These are phyloP conservation scores for Sphaceloma murrayae DNA, from an alignment of 2,329 filamentous ascomycete species.

Conservation along the genomic window DNA sequence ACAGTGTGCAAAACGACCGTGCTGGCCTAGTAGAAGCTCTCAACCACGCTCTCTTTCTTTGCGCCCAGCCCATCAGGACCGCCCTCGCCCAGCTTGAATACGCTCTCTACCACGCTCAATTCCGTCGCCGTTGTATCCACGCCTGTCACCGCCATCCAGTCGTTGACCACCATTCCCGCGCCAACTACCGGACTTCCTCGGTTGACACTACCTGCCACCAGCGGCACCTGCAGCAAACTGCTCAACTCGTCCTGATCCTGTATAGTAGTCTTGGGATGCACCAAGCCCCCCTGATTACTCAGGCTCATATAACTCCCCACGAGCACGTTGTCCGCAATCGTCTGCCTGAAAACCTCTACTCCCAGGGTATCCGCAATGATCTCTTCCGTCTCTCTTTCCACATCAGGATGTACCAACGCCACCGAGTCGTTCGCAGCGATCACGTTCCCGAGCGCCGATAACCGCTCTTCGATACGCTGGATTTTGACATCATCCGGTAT, in stretches of 20 bases:
- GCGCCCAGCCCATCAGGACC: slow-evolving; percentile 45
- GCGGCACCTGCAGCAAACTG: slow-evolving; percentile 83
- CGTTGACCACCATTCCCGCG: slow-evolving; percentile 92
- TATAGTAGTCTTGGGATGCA: slow-evolving; percentile 93
- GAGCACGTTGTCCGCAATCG: slow-evolving; percentile 91
- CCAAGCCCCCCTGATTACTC: slow-evolving; percentile 90
- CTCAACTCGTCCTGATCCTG: slow-evolving; percentile 97
- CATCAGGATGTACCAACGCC: slow-evolving; percentile 87
- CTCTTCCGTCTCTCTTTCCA: slow-evolving; percentile 97
- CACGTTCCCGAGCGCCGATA: slow-evolving; percentile 92
- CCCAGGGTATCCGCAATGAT: slow-evolving; percentile 91
- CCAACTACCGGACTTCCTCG: slow-evolving; percentile 90
- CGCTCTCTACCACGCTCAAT: slow-evolving; percentile 88
- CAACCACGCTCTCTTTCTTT: slow-evolving; percentile 97
- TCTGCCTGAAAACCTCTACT: slow-evolving; percentile 86
- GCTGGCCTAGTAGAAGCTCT: slow-evolving; percentile 89
- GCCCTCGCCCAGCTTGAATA: slow-evolving; percentile 89
- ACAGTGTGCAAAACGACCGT: neutral
- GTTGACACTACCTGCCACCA: slow-evolving; percentile 91
- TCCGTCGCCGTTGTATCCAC: slow-evolving; percentile 90
- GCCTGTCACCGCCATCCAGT: slow-evolving; percentile 91
- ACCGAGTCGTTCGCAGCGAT: slow-evolving; percentile 97
- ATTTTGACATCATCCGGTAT: slow-evolving; percentile 88
- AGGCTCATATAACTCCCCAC: slow-evolving; percentile 95
- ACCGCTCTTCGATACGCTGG: slow-evolving; percentile 92